phyloP scores from a whole-genome alignment of 495 filamentous ascomycete genomes.

The Cryomyces minteri region DNA sequence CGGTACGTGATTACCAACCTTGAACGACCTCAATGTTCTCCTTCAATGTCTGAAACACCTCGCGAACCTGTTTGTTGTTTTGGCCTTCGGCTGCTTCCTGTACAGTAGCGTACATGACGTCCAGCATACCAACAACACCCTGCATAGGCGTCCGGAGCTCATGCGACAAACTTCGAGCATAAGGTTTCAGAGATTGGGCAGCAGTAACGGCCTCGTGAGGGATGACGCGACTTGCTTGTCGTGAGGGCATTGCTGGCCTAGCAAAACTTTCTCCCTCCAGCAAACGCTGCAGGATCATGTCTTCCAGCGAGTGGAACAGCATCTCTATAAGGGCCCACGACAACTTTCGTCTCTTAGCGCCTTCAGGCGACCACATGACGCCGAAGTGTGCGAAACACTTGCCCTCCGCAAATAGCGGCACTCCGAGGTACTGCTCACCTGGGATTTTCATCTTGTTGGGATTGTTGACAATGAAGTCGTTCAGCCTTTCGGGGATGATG shows the following conservation, averaged over 20 bases:
- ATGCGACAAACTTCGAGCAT: slow-evolving; percentile 61
- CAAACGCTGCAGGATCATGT: slow-evolving; percentile 44
- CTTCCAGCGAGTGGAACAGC: slow-evolving; percentile 59
- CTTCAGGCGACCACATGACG: slow-evolving; percentile 52
- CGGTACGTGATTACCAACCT: slow-evolving; percentile 20
- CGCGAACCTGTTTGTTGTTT: slow-evolving; percentile 28
- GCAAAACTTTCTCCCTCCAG: slow-evolving; percentile 28
- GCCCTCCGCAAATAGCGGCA: slow-evolving; percentile 52
- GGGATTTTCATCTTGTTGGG: slow-evolving; percentile 40
- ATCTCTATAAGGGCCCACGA: slow-evolving; percentile 58
- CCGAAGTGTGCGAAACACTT: slow-evolving; percentile 62
- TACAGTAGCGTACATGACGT: slow-evolving; percentile 69
- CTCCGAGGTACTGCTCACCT: slow-evolving; percentile 50
- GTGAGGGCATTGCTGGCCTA: slow-evolving; percentile 1
- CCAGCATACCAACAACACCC: slow-evolving; percentile 69
- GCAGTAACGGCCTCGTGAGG: slow-evolving; percentile 32
- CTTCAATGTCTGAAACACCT: slow-evolving; percentile 44
- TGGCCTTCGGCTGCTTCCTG: slow-evolving; percentile 45
- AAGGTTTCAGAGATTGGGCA: slow-evolving; percentile 55
- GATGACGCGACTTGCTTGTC: slow-evolving; percentile 22
- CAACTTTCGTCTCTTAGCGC: slow-evolving; percentile 33
- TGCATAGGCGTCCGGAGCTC: slow-evolving; percentile 75
- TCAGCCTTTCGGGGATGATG: slow-evolving; percentile 45
- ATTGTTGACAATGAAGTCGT: slow-evolving; percentile 38
- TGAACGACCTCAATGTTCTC: slow-evolving; percentile 64